These are phyloP conservation scores for Fusarium sp. DNA, from an alignment of 2,329 filamentous ascomycete species.

Conservation along the genomic window DNA sequence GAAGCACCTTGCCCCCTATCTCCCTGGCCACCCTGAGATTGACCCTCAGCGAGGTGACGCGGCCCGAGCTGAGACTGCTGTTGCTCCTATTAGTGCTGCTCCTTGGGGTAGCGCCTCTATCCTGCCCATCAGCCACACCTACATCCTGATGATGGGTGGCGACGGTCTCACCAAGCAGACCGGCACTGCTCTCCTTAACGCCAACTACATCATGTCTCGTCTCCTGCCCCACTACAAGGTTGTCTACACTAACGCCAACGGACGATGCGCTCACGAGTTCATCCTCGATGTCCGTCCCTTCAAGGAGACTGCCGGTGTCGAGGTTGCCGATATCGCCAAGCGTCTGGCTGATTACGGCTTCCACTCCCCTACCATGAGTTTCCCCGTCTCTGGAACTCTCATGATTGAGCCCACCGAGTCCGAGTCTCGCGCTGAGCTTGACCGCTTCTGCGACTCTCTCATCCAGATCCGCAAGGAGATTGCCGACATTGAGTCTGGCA, in stretches of 20 bases:
- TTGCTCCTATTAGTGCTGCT: slow-evolving; percentile 58
- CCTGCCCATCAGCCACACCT: slow-evolving; percentile 93
- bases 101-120: slow-evolving; percentile 93
- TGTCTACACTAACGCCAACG: slow-evolving; percentile 90
- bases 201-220: slow-evolving; percentile 94
- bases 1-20: slow-evolving; percentile 79
- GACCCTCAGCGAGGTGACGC: slow-evolving; percentile 45
- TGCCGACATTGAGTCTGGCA: slow-evolving; percentile 83
- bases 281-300: slow-evolving; percentile 91
- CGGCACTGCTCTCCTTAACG: slow-evolving; percentile 91
- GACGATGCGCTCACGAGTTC: slow-evolving; percentile 97
- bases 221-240: slow-evolving; percentile 89
- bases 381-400: slow-evolving; percentile 92
- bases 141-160: slow-evolving; percentile 87
- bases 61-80: slow-evolving; percentile 66
- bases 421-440: slow-evolving; percentile 90
- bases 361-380: slow-evolving; percentile 97
- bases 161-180: slow-evolving; percentile 89
- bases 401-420: slow-evolving; percentile 99
- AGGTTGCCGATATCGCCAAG: slow-evolving; percentile 96
- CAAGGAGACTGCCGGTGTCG: slow-evolving; percentile 83
- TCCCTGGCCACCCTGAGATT: slow-evolving; percentile 54
- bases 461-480: slow-evolving; percentile 91
- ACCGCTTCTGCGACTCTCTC: slow-evolving; percentile 91
- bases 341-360: slow-evolving; percentile 97